phyloP scores from a whole-genome alignment of 2,329 filamentous ascomycete species.

The Chrysosphaeria jannelii region DNA sequence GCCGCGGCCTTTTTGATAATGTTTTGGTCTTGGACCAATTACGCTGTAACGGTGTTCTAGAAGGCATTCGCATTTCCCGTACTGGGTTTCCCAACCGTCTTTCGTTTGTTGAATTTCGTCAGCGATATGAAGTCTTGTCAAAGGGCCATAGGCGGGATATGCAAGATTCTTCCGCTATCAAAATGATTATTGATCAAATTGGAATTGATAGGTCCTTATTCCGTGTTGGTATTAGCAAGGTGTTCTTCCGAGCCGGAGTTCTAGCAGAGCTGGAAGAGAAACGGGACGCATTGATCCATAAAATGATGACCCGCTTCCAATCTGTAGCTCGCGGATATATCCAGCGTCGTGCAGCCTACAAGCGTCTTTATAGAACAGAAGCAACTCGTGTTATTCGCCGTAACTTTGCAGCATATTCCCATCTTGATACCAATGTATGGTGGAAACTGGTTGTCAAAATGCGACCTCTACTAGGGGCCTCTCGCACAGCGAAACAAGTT shows the following conservation, averaged over 20 bases:
- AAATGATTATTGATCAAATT: constrained; percentile 76
- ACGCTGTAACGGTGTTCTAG: constrained; percentile 96
- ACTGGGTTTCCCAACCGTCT: constrained; percentile 91
- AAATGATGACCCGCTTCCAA: constrained; percentile 85
- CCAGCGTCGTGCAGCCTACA: constrained; percentile 66
- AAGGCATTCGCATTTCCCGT: constrained; percentile 86
- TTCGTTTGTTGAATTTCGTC: constrained; percentile 75
- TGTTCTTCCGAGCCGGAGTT: constrained; percentile 91
- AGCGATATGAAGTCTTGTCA: constrained; percentile 86
- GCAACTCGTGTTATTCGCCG: constrained; percentile 82
- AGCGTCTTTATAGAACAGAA: constrained; percentile 78
- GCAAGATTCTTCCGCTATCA: constrained; percentile 49
- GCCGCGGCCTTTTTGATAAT: constrained; percentile 72
- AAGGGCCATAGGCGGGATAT: too few relatives aligned
- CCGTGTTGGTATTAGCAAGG: constrained; percentile 82
- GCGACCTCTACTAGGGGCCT: constrained; percentile 80
- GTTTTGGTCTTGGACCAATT: constrained; percentile 87
- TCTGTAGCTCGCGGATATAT: constrained; percentile 73
- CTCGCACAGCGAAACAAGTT: constrained; percentile 71
- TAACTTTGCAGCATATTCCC: constrained; percentile 76
- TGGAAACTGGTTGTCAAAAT: constrained; percentile 88
- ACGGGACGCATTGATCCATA: constrained; percentile 67
- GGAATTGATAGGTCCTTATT: constrained; percentile 64
- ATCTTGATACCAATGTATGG: constrained; percentile 82
- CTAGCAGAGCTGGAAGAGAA: constrained; percentile 91